These are phyloP conservation scores for Moelleriella libera DNA, from an alignment of 2,329 filamentous ascomycete genomes.

Conservation along the genomic window DNA sequence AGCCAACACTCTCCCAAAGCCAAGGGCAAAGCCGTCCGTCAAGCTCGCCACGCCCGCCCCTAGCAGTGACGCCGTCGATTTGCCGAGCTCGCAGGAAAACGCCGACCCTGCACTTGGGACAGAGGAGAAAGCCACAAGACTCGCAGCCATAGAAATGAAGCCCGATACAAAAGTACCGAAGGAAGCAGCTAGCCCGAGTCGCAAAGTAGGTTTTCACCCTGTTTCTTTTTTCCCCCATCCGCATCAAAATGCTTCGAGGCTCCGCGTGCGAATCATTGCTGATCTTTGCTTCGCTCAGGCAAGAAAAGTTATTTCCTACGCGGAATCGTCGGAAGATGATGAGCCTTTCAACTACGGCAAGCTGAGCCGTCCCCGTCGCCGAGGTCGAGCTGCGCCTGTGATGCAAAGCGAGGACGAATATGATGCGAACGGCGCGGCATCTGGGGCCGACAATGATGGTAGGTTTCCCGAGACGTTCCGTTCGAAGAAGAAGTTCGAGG, in stretches of 20 bases:
- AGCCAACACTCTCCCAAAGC: conserved; percentile 22
- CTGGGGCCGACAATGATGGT: conserved; percentile 51
- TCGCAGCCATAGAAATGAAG: conserved; percentile 16
- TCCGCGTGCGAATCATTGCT: background rate
- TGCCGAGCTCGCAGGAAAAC: conserved; percentile 56
- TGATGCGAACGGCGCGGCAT: conserved; percentile 50
- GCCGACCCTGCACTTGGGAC: conserved; percentile 31
- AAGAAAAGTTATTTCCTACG: conserved; percentile 58
- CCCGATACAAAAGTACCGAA: conserved; percentile 13
- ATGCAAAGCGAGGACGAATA: conserved; percentile 57
- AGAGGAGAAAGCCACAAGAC: conserved; percentile 24
- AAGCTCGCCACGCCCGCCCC: conserved; percentile 54
- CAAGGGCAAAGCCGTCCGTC: conserved; percentile 23
- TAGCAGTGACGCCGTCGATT: conserved; percentile 63
- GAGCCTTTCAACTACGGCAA: conserved; percentile 46
- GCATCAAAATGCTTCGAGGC: no score
- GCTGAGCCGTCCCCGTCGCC: conserved; percentile 22
- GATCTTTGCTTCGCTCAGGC: conserved; percentile 17
- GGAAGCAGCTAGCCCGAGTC: conserved; percentile 49
- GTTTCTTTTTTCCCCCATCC: background rate
- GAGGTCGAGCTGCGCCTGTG: conserved; percentile 37
- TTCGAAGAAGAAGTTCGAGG: background rate
- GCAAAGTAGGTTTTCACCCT: conserved; percentile 44
- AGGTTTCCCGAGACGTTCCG: conserved; percentile 3
- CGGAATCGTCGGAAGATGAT: conserved; percentile 71